These are phyloP conservation scores for Scutellaria baicalensis DNA, from an alignment of 257 asterid species.

Conservation along the genomic window DNA sequence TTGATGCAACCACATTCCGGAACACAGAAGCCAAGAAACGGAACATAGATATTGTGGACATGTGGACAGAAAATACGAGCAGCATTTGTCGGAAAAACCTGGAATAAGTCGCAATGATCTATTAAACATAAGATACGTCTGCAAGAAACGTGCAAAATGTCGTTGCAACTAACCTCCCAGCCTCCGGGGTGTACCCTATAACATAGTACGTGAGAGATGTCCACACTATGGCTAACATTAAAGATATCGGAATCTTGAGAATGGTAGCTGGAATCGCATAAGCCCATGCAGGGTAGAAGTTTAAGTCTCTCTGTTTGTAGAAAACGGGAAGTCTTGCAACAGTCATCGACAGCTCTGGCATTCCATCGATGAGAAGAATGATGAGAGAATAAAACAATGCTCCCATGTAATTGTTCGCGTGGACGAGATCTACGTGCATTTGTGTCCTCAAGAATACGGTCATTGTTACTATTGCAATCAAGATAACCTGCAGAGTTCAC, in stretches of 20 bases:
- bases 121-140: not conserved
- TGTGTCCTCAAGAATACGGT: conserved; percentile 43
- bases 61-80: conserved; percentile 41
- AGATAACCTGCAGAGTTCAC: conserved; percentile 42
- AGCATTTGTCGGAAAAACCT: conserved; percentile 61
- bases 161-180: conserved; percentile 42
- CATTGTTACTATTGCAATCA: conserved; percentile 35
- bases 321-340: conserved; percentile 40
- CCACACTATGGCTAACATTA: conserved; percentile 42
- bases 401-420: conserved; percentile 40
- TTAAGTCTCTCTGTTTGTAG: conserved; percentile 40
- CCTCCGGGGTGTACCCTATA: conserved; percentile 50
- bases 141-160: not conserved
- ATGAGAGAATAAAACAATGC: conserved; percentile 36
- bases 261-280: conserved; percentile 43
- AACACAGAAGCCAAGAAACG: conserved; percentile 57
- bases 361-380: conserved; percentile 33
- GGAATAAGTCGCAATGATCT: conserved; percentile 4
- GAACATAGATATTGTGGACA: conserved; percentile 50
- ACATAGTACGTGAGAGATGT: conserved; percentile 48
- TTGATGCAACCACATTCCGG: conserved; percentile 39
- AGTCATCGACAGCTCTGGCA: conserved; percentile 43
- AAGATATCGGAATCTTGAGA: conserved; percentile 37
- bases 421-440: conserved; percentile 31
- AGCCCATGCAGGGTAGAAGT: conserved; percentile 54